Evolutionary conservation across 148 eudicot genomes (phyloP).

Genomic region (Bassia scoparia): DNA sequence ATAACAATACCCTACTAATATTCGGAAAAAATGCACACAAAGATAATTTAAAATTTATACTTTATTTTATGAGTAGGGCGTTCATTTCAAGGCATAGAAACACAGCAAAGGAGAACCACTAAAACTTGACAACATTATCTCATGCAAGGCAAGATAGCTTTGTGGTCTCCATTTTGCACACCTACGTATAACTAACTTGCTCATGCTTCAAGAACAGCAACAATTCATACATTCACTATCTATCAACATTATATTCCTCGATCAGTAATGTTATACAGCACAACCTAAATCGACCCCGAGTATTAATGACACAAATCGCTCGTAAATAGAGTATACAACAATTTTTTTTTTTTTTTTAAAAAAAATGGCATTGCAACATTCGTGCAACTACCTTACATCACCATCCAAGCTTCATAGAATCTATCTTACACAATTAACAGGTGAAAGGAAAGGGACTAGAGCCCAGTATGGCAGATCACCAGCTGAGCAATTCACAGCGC

Average conservation of each 20-base stretch:
- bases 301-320: not conserved
- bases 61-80: not conserved
- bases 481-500: conserved; percentile 57
- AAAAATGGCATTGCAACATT: conserved; percentile 34
- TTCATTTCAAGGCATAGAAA: not conserved
- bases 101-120: conserved; percentile 18
- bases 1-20: no score
- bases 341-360: no score
- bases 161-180: not conserved
- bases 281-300: not conserved
- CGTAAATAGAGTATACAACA: not conserved
- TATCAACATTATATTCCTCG: not conserved
- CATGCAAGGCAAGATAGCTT: conserved; percentile 1
- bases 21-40: no score
- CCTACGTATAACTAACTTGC: not conserved
- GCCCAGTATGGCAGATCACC: conserved; percentile 30
- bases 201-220: not conserved
- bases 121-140: conserved; percentile 15
- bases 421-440: conserved; percentile 39
- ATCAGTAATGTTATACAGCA: not conserved
- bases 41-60: not conserved
- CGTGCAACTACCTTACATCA: conserved; percentile 12
- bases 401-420: conserved; percentile 20
- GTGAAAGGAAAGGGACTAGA: conserved; percentile 35
- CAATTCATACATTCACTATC: not conserved